These are phyloP conservation scores for Fagus sylvatica DNA, from an alignment of 306 rosid genomes.

Conservation along the genomic window DNA sequence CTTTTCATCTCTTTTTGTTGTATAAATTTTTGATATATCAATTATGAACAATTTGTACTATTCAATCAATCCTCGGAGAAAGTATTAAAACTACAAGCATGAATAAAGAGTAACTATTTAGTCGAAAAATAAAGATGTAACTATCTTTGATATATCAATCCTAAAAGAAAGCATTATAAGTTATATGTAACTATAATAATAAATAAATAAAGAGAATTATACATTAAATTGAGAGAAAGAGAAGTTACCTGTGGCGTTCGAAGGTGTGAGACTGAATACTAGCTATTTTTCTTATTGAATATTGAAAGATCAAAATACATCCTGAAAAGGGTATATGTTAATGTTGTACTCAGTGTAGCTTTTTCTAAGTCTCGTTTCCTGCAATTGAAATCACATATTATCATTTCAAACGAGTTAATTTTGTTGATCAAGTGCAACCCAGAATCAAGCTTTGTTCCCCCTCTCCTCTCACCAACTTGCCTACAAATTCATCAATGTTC, in stretches of 20 bases:
- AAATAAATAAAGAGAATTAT: background rate
- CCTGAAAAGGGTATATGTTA: background rate
- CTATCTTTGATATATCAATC: no score
- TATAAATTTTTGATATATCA: no score
- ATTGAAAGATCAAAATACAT: background rate
- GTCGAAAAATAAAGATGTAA: no score
- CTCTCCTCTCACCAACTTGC: constrained; percentile 4
- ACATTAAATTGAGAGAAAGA: no score
- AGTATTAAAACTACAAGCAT: no score
- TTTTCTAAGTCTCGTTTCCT: background rate
- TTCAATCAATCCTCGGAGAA: no score
- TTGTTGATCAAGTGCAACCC: background rate
- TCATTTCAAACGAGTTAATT: background rate
- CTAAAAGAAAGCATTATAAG: no score
- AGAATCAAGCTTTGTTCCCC: constrained; percentile 3
- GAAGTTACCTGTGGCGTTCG: no score
- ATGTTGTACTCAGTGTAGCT: background rate
- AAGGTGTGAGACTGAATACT: background rate
- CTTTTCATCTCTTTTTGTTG: no score
- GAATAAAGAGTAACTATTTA: no score
- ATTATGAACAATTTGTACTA: no score
- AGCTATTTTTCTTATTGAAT: background rate
- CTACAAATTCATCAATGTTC: constrained; percentile 29
- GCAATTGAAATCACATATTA: background rate
- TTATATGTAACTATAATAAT: no score